Evolutionary conservation across 352 stramenopile species (phyloP).

Genomic region (Phytophthora chlamydospora): DNA sequence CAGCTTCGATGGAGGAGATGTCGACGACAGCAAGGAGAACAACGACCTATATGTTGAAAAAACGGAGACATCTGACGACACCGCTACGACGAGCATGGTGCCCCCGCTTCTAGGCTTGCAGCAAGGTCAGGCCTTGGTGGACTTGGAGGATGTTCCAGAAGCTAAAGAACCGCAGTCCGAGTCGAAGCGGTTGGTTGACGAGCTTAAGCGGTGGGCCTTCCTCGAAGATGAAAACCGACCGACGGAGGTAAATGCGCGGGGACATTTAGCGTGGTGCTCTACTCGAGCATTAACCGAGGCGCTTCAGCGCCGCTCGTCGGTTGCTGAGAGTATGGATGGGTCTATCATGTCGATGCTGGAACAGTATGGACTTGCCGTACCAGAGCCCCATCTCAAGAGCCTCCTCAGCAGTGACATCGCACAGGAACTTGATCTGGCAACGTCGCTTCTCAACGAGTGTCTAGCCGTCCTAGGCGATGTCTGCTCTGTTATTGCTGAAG

Average conservation of each 20-base stretch:
- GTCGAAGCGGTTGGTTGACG: slow-evolving; percentile 28
- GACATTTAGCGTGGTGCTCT: slow-evolving; percentile 29
- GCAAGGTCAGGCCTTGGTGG: background rate
- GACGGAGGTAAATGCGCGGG: slow-evolving; percentile 19
- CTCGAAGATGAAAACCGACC: slow-evolving; percentile 29
- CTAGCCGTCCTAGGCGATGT: slow-evolving; percentile 22
- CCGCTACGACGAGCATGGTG: background rate
- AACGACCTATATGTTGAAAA: slow-evolving; percentile 2
- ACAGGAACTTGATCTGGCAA: slow-evolving; percentile 28
- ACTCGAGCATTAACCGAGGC: slow-evolving; percentile 12
- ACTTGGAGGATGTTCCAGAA: slow-evolving; percentile 9
- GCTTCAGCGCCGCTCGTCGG: slow-evolving; percentile 21
- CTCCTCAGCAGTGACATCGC: slow-evolving; percentile 33
- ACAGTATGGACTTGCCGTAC: slow-evolving; percentile 33
- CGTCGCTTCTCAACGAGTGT: slow-evolving; percentile 27
- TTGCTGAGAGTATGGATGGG: slow-evolving; percentile 24
- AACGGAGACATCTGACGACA: background rate
- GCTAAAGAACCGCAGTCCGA: slow-evolving; percentile 8
- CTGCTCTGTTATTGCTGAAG: slow-evolving; percentile 22
- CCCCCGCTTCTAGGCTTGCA: slow-evolving; percentile 4
- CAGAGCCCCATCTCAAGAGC: slow-evolving; percentile 22
- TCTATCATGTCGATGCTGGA: slow-evolving; percentile 43
- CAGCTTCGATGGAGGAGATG: slow-evolving; percentile 56
- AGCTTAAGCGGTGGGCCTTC: slow-evolving; percentile 37
- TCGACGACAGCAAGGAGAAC: slow-evolving; percentile 17